Conservation (phyloP, 345 rosid species). For the Brassica juncea region DNA sequence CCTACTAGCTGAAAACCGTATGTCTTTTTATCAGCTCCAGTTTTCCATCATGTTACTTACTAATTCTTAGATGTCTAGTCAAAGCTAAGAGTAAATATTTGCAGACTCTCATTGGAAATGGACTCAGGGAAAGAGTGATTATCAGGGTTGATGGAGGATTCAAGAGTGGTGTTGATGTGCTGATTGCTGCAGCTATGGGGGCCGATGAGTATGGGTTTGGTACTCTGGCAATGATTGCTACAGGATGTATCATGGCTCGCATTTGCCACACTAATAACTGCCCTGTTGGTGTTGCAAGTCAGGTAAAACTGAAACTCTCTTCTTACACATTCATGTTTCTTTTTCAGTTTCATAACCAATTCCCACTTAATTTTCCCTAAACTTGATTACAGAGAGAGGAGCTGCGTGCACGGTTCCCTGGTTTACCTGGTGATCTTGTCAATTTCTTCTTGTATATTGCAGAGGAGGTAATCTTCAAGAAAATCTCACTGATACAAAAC, state of each 20-base stretch:
- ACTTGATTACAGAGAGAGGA: constrained; percentile 78
- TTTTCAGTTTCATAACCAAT: constrained; percentile 3
- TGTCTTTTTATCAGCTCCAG: background rate
- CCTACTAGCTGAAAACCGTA: background rate
- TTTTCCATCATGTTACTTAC: no score
- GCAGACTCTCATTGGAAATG: constrained; percentile 90
- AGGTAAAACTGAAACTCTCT: constrained; percentile 51
- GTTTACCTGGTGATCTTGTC: constrained; percentile 98
- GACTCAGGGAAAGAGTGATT: constrained; percentile 97
- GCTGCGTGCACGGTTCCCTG: constrained; percentile 97
- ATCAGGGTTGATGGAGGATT: constrained; percentile 98
- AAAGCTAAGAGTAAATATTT: no score
- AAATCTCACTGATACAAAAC: background rate
- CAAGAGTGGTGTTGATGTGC: constrained; percentile 91
- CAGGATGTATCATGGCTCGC: constrained; percentile 99
- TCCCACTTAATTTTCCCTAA: background rate
- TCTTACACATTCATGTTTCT: constrained; percentile 23
- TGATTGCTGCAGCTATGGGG: constrained; percentile 97
- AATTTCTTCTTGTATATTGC: constrained; percentile 93
- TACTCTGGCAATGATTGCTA: constrained; percentile 99
- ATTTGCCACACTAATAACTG: constrained; percentile 99
- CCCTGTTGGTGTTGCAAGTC: constrained; percentile 99
- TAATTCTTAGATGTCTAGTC: no score
- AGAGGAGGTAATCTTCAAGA: constrained; percentile 70
- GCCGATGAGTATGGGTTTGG: constrained; percentile 99